phyloP scores from a whole-genome alignment of 2,329 filamentous ascomycete genomes.

The Aureobasidium melanogenum region DNA sequence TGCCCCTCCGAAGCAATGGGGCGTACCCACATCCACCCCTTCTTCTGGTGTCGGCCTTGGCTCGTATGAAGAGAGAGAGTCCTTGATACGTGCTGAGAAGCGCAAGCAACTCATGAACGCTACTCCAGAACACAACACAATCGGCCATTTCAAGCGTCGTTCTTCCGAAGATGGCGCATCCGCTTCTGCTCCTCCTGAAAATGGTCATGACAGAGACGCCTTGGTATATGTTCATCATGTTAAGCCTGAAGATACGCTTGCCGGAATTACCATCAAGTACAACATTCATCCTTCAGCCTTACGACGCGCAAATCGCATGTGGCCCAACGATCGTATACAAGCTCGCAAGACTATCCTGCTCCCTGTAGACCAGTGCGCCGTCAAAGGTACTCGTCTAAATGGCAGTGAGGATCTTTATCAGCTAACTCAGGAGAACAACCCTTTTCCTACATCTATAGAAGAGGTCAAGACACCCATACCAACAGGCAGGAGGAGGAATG shows the following conservation, averaged over 20 bases:
- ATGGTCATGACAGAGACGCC: constrained; percentile 61
- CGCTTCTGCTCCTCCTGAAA: constrained; percentile 40
- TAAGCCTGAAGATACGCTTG: constrained; percentile 73
- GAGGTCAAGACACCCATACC: constrained; percentile 14
- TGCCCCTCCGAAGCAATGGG: constrained; percentile 39
- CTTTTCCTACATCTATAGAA: constrained; percentile 7
- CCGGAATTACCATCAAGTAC: constrained; percentile 83
- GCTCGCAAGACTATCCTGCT: constrained; percentile 70
- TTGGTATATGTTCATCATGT: constrained; percentile 89
- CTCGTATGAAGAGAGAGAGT: constrained; percentile 37
- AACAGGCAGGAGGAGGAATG: constrained; percentile 21
- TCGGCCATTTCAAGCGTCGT: constrained; percentile 51
- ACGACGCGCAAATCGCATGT: constrained; percentile 82
- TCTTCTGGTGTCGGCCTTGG: constrained; percentile 32
- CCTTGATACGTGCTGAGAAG: constrained; percentile 41
- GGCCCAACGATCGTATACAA: constrained; percentile 88
- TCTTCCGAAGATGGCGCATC: constrained; percentile 54
- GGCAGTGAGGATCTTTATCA: constrained; percentile 26
- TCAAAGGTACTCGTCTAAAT: constrained; percentile 59
- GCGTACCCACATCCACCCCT: constrained; percentile 29
- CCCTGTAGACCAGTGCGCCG: constrained; percentile 80
- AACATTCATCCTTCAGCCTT: constrained; percentile 77
- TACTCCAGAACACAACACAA: constrained; percentile 32
- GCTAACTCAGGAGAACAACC: constrained; percentile 15
- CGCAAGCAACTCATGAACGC: constrained; percentile 37